Conservation (phyloP, 2,329 filamentous ascomycete species). For the Purpureocillium takamizusanense region DNA sequence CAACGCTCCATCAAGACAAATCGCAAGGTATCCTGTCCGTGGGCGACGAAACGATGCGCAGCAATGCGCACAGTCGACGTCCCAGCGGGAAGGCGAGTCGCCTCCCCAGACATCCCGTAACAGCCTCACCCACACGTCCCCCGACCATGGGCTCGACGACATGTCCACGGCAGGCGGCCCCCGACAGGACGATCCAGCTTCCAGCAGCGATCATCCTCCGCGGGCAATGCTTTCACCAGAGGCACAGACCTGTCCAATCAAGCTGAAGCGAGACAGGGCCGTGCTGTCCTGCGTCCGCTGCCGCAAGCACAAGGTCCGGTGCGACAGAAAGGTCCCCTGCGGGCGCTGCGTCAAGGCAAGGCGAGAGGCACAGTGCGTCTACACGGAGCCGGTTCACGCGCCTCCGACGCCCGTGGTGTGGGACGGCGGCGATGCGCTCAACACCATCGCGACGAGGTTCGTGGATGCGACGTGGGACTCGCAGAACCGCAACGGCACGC, state of each 20-base stretch:
- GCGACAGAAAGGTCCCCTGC: slow-evolving; percentile 3
- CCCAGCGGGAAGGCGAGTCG: too few relatives aligned
- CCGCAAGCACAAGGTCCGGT: slow-evolving; percentile 5
- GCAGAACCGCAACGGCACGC: slow-evolving; percentile 1
- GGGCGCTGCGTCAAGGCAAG: slow-evolving; percentile 4
- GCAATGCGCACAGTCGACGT: too few relatives aligned
- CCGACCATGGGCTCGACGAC: too few relatives aligned
- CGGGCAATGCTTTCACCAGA: too few relatives aligned
- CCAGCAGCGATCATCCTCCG: too few relatives aligned
- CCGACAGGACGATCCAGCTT: too few relatives aligned
- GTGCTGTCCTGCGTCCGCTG: slow-evolving; percentile 5
- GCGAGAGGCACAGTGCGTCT: slow-evolving; percentile 3
- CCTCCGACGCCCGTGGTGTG: not conserved
- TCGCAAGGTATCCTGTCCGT: too few relatives aligned
- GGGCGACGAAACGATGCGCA: too few relatives aligned
- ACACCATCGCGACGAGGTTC: slow-evolving; percentile 3
- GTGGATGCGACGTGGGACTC: slow-evolving; percentile 4
- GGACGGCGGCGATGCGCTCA: slow-evolving; percentile 1
- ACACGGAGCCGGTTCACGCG: not conserved
- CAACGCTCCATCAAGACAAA: too few relatives aligned
- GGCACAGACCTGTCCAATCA: not conserved
- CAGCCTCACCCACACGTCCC: too few relatives aligned
- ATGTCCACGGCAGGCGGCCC: too few relatives aligned
- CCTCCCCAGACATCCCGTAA: too few relatives aligned
- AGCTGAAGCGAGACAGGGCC: slow-evolving; percentile 3